phyloP scores from a whole-genome alignment of 78 protist species.

The Kipferlia bialata region DNA sequence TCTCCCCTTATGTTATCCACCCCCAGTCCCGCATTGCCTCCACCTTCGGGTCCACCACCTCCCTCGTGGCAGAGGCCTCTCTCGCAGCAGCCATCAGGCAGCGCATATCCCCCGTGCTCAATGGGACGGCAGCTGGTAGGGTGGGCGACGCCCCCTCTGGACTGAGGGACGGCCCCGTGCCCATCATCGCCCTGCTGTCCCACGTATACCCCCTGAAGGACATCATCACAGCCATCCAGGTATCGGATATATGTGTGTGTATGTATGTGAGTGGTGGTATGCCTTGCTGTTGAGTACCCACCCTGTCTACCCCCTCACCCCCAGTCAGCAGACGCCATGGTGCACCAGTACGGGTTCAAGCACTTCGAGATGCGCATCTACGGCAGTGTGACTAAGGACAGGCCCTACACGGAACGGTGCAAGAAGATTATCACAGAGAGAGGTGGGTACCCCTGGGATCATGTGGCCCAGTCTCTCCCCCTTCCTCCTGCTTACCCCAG shows the following conservation, averaged over 20 bases:
- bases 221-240: slow-evolving; percentile 17
- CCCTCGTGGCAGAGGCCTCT: too few species aligned
- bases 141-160: neutral
- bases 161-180: slow-evolving; percentile 1
- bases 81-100: neutral
- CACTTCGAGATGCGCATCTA: slow-evolving; percentile 11
- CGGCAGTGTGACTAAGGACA: slow-evolving; percentile 17
- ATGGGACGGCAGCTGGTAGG: slow-evolving; percentile 19
- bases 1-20: too few species aligned
- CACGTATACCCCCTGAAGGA: slow-evolving; percentile 22
- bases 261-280: too few species aligned
- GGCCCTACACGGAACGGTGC: slow-evolving; percentile 18
- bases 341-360: slow-evolving; percentile 10
- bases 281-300: too few species aligned
- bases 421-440: slow-evolving; percentile 4
- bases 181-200: slow-evolving; percentile 24
- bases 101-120: slow-evolving; percentile 22
- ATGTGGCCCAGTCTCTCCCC: too few species aligned
- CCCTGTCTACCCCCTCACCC: too few species aligned
- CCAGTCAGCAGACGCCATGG: slow-evolving; percentile 21
- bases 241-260: too few species aligned
- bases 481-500: too few species aligned
- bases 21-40: too few species aligned
- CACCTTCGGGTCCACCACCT: too few species aligned
- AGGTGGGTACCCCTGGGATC: too few species aligned